A percentile compares a stretch with the other conserved stretches of the same genome.
Conservation (phyloP, 129 eudicot genomes). For the Flaveria bidentis region DNA sequence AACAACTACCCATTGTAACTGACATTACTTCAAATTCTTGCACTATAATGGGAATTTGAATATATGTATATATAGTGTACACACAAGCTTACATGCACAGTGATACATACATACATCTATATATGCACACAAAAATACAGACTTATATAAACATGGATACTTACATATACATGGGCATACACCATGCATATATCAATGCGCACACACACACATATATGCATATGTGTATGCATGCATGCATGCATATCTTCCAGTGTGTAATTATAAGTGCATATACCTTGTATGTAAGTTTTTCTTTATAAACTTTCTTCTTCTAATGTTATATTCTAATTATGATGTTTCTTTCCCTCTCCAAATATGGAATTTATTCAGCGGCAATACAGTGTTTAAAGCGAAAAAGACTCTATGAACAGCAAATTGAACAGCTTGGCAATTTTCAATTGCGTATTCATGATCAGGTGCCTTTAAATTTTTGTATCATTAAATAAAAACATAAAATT, state of each 20-base stretch:
- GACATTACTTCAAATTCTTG: neutral
- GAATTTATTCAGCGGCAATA: slow-evolving; percentile 49
- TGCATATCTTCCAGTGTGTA: neutral
- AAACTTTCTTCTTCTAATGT: neutral
- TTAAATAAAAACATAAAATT: neutral
- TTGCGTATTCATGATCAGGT: slow-evolving; percentile 67
- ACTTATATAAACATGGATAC: neutral
- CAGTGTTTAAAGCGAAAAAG: slow-evolving; percentile 58
- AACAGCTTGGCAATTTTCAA: slow-evolving; percentile 62
- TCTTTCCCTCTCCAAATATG: neutral
- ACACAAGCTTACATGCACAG: neutral
- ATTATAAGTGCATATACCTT: neutral
- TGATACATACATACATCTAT: neutral
- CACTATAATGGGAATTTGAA: neutral
- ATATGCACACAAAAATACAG: neutral
- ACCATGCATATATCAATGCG: neutral
- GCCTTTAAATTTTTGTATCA: neutral
- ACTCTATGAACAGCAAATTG: slow-evolving; percentile 52
- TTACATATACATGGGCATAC: neutral
- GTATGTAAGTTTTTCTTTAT: neutral
- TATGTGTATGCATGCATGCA: neutral
- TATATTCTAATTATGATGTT: slow-evolving; percentile 8
- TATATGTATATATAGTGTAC: neutral
- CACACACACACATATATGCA: neutral
- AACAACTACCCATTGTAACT: neutral